Evolutionary conservation across 2,329 filamentous ascomycete species (phyloP), one percentile per base, ranked within the genome.

Genomic region (Orbilia blumenaviensis): DNA sequence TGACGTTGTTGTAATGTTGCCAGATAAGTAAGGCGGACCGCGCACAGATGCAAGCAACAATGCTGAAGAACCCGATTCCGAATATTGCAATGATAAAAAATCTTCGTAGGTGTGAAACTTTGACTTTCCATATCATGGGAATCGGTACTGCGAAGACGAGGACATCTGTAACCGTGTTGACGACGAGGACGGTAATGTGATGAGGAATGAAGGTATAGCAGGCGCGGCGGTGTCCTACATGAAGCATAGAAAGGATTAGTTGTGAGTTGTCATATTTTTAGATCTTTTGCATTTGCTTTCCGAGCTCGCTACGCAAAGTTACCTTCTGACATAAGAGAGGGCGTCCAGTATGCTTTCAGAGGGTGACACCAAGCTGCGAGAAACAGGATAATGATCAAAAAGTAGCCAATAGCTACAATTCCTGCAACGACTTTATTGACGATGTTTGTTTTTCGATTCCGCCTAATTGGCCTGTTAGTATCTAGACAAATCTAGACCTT

Each of bases 311-410:
- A 14, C 16, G 14, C 23, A 50, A 66, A 4, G 12, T 36, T 66
- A 62, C 63, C 52, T 48, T 63, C 27, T 5, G 27, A 46, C 18
- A 67, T 32, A 23, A 56, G 32, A 3, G 44, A 63, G 4, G 48
- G 18, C 52, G 46, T 68, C 63, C 56, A 75, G 16, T 68, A 75
- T 25, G 36, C 63, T 52, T 66, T 10, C 9, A 66, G 29, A 21
- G 60, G 52, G 42, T 46, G 68, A 44, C 61, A 74, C 69, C 62
- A 74, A 66, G 52, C 61, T 36, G 52, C 23, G 29, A 66, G 23
- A 42, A 61, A 34, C 16, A 74, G 41, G 10, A 74, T 54, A n/a
- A 66, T 29, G 14, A 66, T 66, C 6, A 54, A 27, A 29, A 62
- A 42, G 21, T 66, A 74, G 5, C 61, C 62, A 18, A 62, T 21